Evolutionary conservation across 371 early-diverging fungal species (phyloP), one percentile per base, ranked within the genome.

Genomic region (Fennellomyces sp.): DNA sequence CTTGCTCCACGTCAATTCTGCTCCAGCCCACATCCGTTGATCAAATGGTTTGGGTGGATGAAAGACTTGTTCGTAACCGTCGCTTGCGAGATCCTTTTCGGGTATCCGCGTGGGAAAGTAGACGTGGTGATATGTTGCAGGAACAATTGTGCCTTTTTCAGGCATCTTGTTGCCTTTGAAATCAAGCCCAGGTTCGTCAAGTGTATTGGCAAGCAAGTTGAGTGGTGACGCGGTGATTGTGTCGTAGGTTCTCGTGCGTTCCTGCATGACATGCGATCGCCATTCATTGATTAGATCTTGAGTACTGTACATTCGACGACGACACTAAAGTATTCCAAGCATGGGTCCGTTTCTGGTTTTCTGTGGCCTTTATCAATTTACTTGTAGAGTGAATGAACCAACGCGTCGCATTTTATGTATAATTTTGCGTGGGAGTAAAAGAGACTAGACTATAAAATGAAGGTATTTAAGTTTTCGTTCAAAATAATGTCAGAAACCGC

Each of bases 21-120:
- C 95, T 10, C 94, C 93, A 3, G 88, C 94, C 95, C 95, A 95
- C 84, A 95, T 86, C 1, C 96, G 87, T 36, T 86, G 86, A 29
- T 73, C 62, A 58, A 85, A 94, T 0, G 93, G 92, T 6, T 66
- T 69, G 0, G 96, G 95, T 1, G 95, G 95, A 1, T 86, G 76
- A 57, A 88, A 88, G 7, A 78, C 81, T 28, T 81, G 73, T 57
- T 89, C 88, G 65, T 93, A 93, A 1, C 96, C 96, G 64, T 95
- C 95, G 3, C 69, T 49, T 7, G 92, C 87, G 5, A 95, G 79
- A 35, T 88, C 76, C 4, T 39, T 39, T 59, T 93, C 93, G 17
- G 75, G 75, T n/a, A 79, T 73, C 31, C 84, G 79, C 7, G 88
- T 87, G 17, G 92, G 92, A 62, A 94, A 95, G 64, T 90, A 90